Percentiles rank a stretch among this genome's conserved stretches.
Conservation (phyloP, 1,139 yeast species). For the Blastobotrys raffinosifermentans region DNA sequence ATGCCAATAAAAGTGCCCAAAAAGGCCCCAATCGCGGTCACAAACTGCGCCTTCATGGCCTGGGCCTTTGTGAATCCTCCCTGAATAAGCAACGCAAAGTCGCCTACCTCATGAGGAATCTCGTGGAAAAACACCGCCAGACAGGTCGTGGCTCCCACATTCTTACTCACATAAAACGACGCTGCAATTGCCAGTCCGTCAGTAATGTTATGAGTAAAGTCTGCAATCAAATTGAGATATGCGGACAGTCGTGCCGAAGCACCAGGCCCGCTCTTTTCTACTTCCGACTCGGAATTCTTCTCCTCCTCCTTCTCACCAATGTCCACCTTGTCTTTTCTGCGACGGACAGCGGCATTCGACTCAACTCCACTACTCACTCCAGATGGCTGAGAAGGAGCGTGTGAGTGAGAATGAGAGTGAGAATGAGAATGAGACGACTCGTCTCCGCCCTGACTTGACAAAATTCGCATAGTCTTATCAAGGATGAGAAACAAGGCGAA, state of each 20-base stretch:
- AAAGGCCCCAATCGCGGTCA: slow-evolving; percentile 58
- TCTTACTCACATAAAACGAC: slow-evolving; percentile 51
- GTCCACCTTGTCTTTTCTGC: slow-evolving; percentile 19
- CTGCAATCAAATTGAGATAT: slow-evolving; percentile 56
- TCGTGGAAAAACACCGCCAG: slow-evolving; percentile 66
- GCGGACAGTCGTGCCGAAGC: slow-evolving; percentile 42
- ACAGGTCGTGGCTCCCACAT: slow-evolving; percentile 58
- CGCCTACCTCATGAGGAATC: slow-evolving; percentile 71
- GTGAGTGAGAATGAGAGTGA: slow-evolving; percentile 39
- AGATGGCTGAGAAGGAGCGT: slow-evolving; percentile 19
- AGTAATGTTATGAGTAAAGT: slow-evolving; percentile 61
- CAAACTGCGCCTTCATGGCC: slow-evolving; percentile 56
- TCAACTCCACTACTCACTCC: not conserved
- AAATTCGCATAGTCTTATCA: slow-evolving; percentile 50
- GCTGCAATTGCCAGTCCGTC: slow-evolving; percentile 68
- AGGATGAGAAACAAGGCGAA: slow-evolving; percentile 49
- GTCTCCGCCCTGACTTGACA: slow-evolving; percentile 40
- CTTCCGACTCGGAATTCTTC: slow-evolving; percentile 22
- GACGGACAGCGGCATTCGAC: slow-evolving; percentile 14
- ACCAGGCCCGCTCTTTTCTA: slow-evolving; percentile 15
- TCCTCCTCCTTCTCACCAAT: slow-evolving; percentile 18
- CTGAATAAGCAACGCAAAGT: slow-evolving; percentile 58
- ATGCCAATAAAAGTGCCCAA: slow-evolving; percentile 60
- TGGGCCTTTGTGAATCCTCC: slow-evolving; percentile 58
- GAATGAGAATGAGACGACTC: slow-evolving; percentile 27